Evolutionary conservation across 257 asterid genomes (phyloP), one percentile per base, ranked within the genome.

Genomic region (Solanum ossicruentum): DNA sequence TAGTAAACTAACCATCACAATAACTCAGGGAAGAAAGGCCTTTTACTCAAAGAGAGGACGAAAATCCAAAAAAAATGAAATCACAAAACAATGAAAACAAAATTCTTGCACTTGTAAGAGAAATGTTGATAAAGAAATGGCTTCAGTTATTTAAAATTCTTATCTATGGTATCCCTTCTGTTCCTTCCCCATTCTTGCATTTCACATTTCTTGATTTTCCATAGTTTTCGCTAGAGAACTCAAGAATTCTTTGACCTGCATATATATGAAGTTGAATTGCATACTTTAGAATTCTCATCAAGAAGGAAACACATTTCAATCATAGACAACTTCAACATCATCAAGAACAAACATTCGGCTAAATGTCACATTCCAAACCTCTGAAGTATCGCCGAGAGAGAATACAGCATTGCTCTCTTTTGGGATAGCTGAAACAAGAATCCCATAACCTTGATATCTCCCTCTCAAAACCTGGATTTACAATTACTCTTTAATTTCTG

Each of bases 371-470:
- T 26, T 78, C 89, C 43, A 41, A 70, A 96, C 99, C 95, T 96
- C 98, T 17, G 91, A 91, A 87, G 99, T 86, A 88, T 93, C 97
- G 90, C 87, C 91, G 26, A 96, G 92, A 71, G 99, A 96, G 89
- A 94, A 96, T 91, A 86, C 85, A 11, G 98, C 99, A 3, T 91
- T 90, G 92, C 95, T 95, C 87, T 94, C 98, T 88, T 94, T 96
- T 2, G 97, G 93, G 63, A 91, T 81, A 9, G 91, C 1, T 0
- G 99, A 94, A 10, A 96, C 98, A 47, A 96, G 93, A 84, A 94
- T 93, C 6, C 99, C 99, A 57, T 90, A 93, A 23, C 99, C 99
- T 79, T 91, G 89, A 61, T 88, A 86, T 77, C 87, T 85, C 63
- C 89, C 92, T 84, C 89, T 92, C 88, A 96, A 85, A 58, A 92